Percentiles rank a stretch among this genome's conserved stretches.
phyloP scores from a whole-genome alignment of 2,329 filamentous ascomycete genomes.

The Fusarium xyrophilum region DNA sequence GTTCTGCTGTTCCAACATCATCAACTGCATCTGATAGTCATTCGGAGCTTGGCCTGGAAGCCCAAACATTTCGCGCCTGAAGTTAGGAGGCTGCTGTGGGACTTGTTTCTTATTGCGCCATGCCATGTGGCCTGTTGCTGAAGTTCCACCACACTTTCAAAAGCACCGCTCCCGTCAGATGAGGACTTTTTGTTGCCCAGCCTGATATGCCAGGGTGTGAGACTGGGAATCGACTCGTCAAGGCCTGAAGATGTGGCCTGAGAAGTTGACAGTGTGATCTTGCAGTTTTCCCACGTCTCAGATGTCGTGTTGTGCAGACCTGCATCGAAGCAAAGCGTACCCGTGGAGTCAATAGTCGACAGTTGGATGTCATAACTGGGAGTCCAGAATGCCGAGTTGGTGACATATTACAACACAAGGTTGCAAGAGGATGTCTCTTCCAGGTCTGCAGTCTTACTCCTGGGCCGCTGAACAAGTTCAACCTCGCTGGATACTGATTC shows the following conservation, averaged over 20 bases:
- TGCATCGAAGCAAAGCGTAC: conserved; percentile 66
- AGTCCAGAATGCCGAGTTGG: conserved; percentile 63
- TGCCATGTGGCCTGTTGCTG: conserved; percentile 43
- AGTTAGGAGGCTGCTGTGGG: conserved; percentile 44
- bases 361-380: conserved; percentile 69
- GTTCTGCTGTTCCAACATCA: conserved; percentile 86
- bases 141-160: conserved; percentile 51
- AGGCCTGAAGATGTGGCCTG: conserved; percentile 65
- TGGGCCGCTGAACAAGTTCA: conserved; percentile 53
- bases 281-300: conserved; percentile 68
- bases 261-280: conserved; percentile 67
- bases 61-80: conserved; percentile 18
- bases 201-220: conserved; percentile 64
- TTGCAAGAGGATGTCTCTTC: conserved; percentile 46
- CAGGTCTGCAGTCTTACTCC: conserved; percentile 35
- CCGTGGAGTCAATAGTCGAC: conserved; percentile 61
- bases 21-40: conserved; percentile 87
- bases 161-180: conserved; percentile 39
- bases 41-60: neutral
- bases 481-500: conserved; percentile 61
- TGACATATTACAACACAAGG: conserved; percentile 66
- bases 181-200: conserved; percentile 46
- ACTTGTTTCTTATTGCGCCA: conserved; percentile 47
- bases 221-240: conserved; percentile 60
- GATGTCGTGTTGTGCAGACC: conserved; percentile 67